Base-by-base conservation (phyloP, 2,329 filamentous ascomycete genomes). In the Ilyonectria robusta region DNA sequence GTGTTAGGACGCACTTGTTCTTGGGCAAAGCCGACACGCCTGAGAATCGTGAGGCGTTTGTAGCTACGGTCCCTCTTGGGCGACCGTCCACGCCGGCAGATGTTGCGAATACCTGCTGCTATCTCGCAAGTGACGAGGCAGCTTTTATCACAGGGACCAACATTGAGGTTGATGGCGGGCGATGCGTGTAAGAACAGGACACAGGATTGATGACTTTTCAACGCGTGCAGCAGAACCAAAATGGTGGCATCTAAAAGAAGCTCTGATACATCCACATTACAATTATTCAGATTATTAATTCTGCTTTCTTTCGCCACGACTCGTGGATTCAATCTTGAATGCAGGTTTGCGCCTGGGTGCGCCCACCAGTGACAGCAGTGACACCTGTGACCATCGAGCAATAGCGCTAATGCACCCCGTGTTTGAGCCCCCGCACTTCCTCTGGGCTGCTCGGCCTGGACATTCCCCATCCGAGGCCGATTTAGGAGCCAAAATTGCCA, bases 111-210 rank as follows among this genome's bases (percentile, higher is more conserved):
- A 91, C 91, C 29, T 90, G 88, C 68, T 84, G 91, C 19, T 94
- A 91, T 76, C 78, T 94, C 51, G 91, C 90, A 2, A 92, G 90
- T 66, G 90, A 93, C 31, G 92, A 94, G 75, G 90, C 89, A 0
- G 85, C 83, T 3, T 94, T 94, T 73, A 88, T 94, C 69, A 93
- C 91, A 0, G 92, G 92, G 0, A 85, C 91, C n/a, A 91, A 92
- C 68, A 82, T 94, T 68, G 88, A 92, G 59, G 76, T 78, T 7
- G 77, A 78, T 44, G 75, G 78, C 5, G 77, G 75, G n/a, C 70
- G 74, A 15, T 78, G 75, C 42, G 73, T 78, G 6, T 78, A 57
- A 67, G 37, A 6, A 1, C 19, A 11, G 7, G 4, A 10, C 17
- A 2, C 5, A 53, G 37, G 50, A 15, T n/a, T 33, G 50, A 13